Percentiles rank a stretch among this genome's conserved stretches.
These are phyloP conservation scores for Trebouxia sp. DNA, from an alignment of 139 green algal species.

Conservation along the genomic window DNA sequence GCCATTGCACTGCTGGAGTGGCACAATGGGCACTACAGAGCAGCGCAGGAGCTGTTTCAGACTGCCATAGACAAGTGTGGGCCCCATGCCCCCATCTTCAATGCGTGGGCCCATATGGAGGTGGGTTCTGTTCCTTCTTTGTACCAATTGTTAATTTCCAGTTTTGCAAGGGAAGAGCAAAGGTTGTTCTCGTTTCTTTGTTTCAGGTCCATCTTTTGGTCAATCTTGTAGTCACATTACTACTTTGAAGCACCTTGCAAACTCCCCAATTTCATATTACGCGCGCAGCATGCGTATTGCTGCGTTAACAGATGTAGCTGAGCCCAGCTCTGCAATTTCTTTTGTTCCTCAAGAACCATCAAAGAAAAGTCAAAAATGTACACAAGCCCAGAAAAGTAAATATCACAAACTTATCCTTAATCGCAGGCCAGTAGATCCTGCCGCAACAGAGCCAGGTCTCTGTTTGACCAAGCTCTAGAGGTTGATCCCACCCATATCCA, in stretches of 20 bases:
- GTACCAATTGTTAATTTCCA: too few relatives aligned
- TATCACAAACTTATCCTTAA: too few relatives aligned
- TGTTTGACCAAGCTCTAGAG: conserved; percentile 45
- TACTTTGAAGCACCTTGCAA: too few relatives aligned
- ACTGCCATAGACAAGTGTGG: not conserved
- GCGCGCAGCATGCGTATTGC: not conserved
- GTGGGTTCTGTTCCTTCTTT: too few relatives aligned
- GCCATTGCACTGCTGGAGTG: not conserved
- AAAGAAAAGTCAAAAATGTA: too few relatives aligned
- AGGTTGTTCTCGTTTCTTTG: too few relatives aligned
- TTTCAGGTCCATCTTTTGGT: too few relatives aligned
- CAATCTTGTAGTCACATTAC: too few relatives aligned
- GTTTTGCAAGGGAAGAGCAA: too few relatives aligned
- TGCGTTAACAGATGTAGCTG: not conserved
- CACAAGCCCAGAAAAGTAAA: too few relatives aligned
- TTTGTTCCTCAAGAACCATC: not conserved
- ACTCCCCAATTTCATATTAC: too few relatives aligned
- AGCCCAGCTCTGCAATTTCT: not conserved
- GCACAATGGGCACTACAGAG: not conserved
- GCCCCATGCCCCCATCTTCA: conserved; percentile 10
- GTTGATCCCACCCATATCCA: conserved; percentile 35
- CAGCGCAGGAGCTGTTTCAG: conserved; percentile 20
- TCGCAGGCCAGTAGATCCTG: not conserved
- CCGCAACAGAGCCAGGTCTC: conserved; percentile 26
- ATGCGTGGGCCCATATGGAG: conserved; percentile 5